Percentiles rank a stretch among this genome's conserved stretches.
phyloP scores from a whole-genome alignment of 129 eudicot species.

The Dittrichia graveolens region DNA sequence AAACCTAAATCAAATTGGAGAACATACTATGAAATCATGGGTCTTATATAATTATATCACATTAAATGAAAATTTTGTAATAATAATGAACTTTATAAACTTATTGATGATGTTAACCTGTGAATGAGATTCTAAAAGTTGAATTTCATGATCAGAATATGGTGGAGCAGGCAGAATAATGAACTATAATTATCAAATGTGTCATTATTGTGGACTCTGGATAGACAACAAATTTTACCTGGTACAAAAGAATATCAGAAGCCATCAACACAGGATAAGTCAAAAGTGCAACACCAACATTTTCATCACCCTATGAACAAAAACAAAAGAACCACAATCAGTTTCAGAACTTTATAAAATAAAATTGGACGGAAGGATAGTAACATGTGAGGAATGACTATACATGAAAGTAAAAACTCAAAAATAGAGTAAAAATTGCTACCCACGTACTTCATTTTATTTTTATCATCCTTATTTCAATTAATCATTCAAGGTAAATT shows the following conservation, averaged over 20 bases:
- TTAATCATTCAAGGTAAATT: not conserved
- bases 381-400: not conserved
- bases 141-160: not conserved
- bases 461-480: not conserved
- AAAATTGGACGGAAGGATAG: not conserved
- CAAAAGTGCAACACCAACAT: conserved; percentile 92
- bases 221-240: conserved; percentile 47
- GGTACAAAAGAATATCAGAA: conserved; percentile 94
- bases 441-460: not conserved
- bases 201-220: not conserved
- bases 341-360: not conserved
- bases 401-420: too few species aligned
- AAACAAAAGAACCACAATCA: conserved; percentile 16
- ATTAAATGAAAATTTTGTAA: too few species aligned
- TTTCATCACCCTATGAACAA: conserved; percentile 83
- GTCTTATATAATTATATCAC: not conserved
- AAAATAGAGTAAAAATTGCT: not conserved
- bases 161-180: not conserved
- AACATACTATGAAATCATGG: not conserved
- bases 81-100: not conserved
- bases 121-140: conserved; percentile 14
- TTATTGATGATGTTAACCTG: not conserved
- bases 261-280: conserved; percentile 99
- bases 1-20: not conserved
- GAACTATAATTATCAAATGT: not conserved